A percentile compares a stretch with the other conserved stretches of the same genome.
These are phyloP conservation scores for Rhizopogon salebrosus DNA, from an alignment of 768 basidiomycete genomes.

Conservation along the genomic window DNA sequence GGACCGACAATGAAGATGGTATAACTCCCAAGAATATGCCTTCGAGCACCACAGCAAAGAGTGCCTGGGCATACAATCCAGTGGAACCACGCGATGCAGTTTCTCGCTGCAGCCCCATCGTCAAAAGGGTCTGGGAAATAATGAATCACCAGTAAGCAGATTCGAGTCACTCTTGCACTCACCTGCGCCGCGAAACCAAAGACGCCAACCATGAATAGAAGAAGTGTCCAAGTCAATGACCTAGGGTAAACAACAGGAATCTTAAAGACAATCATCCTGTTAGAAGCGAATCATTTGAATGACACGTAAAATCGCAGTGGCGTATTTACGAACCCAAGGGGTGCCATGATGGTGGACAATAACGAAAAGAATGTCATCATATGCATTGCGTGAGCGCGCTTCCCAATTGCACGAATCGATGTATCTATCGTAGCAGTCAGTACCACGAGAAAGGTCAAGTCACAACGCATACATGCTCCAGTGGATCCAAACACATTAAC, in stretches of 20 bases:
- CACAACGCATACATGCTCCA: constrained; percentile 53
- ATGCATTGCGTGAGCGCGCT: constrained; percentile 72
- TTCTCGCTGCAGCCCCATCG: constrained; percentile 60
- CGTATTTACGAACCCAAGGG: constrained; percentile 4
- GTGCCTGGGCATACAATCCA: constrained; percentile 56
- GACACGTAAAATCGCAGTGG: not conserved
- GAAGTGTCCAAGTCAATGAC: constrained; percentile 10
- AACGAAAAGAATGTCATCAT: constrained; percentile 62
- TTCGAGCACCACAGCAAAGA: constrained; percentile 66
- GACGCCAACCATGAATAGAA: constrained; percentile 13
- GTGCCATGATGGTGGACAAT: constrained; percentile 36
- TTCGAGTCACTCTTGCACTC: not conserved
- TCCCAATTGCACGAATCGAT: constrained; percentile 64
- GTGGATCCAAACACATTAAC: constrained; percentile 60
- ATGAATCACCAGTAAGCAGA: not conserved
- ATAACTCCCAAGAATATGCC: constrained; percentile 54
- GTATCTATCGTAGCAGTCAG: constrained; percentile 30
- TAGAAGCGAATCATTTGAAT: not conserved
- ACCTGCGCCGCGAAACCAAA: constrained; percentile 17
- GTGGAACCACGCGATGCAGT: constrained; percentile 58
- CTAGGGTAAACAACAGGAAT: constrained; percentile 12
- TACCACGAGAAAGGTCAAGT: not conserved
- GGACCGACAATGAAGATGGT: constrained; percentile 52
- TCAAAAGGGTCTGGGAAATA: constrained; percentile 41
- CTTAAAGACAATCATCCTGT: constrained; percentile 10